Evolutionary conservation across 2,329 filamentous ascomycete genomes (phyloP), one percentile per base, ranked within the genome.

Genomic region (Aureobasidium leucospermi): DNA sequence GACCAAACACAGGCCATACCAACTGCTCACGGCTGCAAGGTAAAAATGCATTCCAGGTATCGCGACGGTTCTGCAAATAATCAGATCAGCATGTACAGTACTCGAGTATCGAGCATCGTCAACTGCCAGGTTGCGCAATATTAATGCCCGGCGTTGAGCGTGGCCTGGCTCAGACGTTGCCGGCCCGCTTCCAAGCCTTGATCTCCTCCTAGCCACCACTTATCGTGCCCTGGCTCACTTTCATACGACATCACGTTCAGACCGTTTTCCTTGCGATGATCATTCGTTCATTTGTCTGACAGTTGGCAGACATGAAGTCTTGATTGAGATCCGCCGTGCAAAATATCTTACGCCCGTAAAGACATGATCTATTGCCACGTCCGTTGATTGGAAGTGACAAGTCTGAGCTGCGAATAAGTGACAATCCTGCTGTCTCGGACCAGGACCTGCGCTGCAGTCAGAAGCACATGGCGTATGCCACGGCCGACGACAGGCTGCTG

Each of bases 151-250:
- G 47, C 38, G 31, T 52, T 52, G 47, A 52, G 23, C 38, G 39
- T 6, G 31, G 34, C 10, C 31, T 46, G 58, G 58, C 16, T 60
- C 47, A 55, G 49, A 60, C 58, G 58, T 53, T 52, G 57, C 16
- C 49, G 58, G 58, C 38, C 58, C 58, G 58, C 58, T 53, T 45
- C 58, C 49, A 53, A 46, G 32, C 34, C 32, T 29, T 23, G 38
- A 31, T 34, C 19, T 48, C 15, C n/a, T 28, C 28, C 11, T 48
- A 23, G 29, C 23, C 23, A 23, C 23, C 23, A 23, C 23, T 23
- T 23, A 23, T 23, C 23, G 23, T 23, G 23, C 23, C 23, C 23
- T 23, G 23, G 23, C 11, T 60, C 31, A 23, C n/a, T 31, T 23
- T 28, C 58, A 28, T 32, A 51, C 16, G 42, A 43, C 43, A 45